phyloP scores from a whole-genome alignment of 1,284 basidiomycete genomes.

The Schizophyllum commune region DNA sequence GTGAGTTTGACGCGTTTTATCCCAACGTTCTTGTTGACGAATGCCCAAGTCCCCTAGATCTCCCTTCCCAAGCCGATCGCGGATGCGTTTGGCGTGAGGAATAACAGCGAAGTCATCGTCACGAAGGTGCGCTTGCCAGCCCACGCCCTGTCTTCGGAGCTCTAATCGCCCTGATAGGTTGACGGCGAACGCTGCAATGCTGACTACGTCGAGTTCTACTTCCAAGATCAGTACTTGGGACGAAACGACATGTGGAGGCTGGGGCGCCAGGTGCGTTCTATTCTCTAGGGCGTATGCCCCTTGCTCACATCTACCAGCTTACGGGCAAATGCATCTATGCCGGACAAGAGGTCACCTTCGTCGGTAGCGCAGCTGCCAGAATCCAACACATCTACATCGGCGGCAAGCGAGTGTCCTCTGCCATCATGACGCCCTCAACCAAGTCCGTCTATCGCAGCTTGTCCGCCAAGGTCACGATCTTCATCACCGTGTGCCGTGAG shows the following conservation, averaged over 20 bases:
- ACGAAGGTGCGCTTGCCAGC: conserved; percentile 45
- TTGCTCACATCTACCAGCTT: conserved; percentile 44
- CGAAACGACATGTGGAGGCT: conserved; percentile 15
- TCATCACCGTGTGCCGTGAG: conserved; percentile 94
- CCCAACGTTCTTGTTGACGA: conserved; percentile 1
- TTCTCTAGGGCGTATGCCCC: conserved; percentile 66
- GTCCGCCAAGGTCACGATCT: conserved; percentile 87
- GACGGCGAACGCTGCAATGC: conserved; percentile 58
- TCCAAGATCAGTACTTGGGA: conserved; percentile 81
- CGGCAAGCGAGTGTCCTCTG: conserved; percentile 68
- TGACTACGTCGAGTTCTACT: conserved; percentile 82
- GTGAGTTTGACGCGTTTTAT: conserved; percentile 25
- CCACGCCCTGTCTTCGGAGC: conserved; percentile 1
- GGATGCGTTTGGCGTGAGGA: conserved; percentile 61
- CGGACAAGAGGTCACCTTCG: conserved; percentile 68
- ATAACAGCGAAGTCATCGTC: conserved; percentile 60
- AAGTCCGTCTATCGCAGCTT: conserved; percentile 88
- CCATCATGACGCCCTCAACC: conserved; percentile 75
- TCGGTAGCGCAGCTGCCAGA: conserved; percentile 73
- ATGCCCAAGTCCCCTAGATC: conserved; percentile 36
- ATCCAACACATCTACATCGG: conserved; percentile 70
- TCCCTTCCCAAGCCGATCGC: conserved; percentile 65
- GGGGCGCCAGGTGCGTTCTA: conserved; percentile 70
- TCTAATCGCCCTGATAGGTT: conserved; percentile 37
- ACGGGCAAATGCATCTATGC: conserved; percentile 69